These are phyloP conservation scores for Hapsidospora chrysogenum DNA, from an alignment of 495 filamentous ascomycete genomes.

Conservation along the genomic window DNA sequence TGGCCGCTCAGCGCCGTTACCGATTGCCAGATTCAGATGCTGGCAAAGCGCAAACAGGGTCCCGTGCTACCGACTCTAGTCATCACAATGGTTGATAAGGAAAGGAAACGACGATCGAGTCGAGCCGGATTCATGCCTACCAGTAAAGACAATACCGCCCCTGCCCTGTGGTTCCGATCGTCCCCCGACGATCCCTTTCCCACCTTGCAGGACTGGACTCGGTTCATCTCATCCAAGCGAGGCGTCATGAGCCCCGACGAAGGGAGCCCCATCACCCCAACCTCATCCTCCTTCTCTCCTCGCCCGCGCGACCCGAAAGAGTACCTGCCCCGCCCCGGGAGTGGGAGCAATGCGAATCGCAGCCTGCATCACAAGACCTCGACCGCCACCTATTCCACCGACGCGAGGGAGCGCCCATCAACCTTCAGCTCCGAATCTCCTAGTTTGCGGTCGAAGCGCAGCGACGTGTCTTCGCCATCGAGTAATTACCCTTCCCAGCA, in stretches of 20 bases:
- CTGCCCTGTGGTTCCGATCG: slow-evolving; percentile 23
- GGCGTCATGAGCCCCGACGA: slow-evolving; percentile 23
- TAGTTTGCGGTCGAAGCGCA: slow-evolving; percentile 33
- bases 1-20: slow-evolving; percentile 29
- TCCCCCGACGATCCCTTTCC: slow-evolving; percentile 18
- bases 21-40: slow-evolving; percentile 31
- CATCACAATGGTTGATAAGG: slow-evolving; percentile 32
- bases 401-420: slow-evolving; percentile 19
- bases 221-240: slow-evolving; percentile 19
- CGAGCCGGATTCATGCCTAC: slow-evolving; percentile 30
- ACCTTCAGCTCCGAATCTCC: slow-evolving; percentile 26
- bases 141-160: slow-evolving; percentile 22
- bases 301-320: slow-evolving; percentile 17
- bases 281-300: slow-evolving; percentile 11
- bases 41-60: slow-evolving; percentile 37
- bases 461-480: slow-evolving; percentile 35
- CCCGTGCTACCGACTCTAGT: slow-evolving; percentile 30
- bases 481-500: slow-evolving; percentile 19
- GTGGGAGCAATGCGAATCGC: slow-evolving; percentile 13
- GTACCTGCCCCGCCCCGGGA: slow-evolving; percentile 11
- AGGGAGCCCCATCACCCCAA: slow-evolving; percentile 16
- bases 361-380: slow-evolving; percentile 19
- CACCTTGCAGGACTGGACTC: slow-evolving; percentile 26
- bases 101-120: slow-evolving; percentile 38
- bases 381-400: slow-evolving; percentile 12